Conservation (phyloP, 257 asterid species). For the Ilex asprella region DNA sequence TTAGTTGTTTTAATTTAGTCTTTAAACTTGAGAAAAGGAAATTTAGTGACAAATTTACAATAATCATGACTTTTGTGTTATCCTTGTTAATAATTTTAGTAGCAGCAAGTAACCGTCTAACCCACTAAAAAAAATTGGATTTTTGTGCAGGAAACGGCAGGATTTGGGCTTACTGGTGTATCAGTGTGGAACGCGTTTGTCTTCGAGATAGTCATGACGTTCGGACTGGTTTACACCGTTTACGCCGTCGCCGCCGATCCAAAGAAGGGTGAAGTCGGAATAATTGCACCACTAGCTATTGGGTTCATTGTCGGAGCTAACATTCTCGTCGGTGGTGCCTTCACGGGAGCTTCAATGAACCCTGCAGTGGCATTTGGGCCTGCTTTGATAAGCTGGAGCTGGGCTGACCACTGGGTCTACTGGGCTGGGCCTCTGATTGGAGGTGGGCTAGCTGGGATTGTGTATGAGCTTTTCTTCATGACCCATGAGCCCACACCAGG, state of each 20-base stretch:
- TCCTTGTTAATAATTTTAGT: too few species aligned
- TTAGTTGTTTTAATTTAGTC: too few species aligned
- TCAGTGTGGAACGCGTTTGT: constrained; percentile 52
- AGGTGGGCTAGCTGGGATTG: constrained; percentile 49
- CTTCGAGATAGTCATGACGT: constrained; percentile 70
- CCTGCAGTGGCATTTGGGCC: constrained; percentile 82
- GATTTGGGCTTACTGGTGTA: constrained; percentile 31
- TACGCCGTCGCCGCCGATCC: constrained; percentile 78
- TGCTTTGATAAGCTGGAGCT: constrained; percentile 49
- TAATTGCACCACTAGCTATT: constrained; percentile 60
- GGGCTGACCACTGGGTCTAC: constrained; percentile 66
- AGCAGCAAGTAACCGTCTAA: too few species aligned
- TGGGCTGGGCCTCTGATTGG: constrained; percentile 80
- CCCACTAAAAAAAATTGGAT: not conserved
- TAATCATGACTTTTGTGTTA: too few species aligned
- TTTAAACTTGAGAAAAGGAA: too few species aligned
- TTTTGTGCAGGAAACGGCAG: constrained; percentile 17
- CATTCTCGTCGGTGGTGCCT: constrained; percentile 64
- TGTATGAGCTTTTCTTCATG: constrained; percentile 55
- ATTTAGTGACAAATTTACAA: too few species aligned
- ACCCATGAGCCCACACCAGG: constrained; percentile 44
- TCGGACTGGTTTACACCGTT: constrained; percentile 73
- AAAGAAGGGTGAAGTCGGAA: constrained; percentile 58
- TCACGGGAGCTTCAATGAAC: constrained; percentile 82
- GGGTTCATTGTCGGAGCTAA: constrained; percentile 73